These are phyloP conservation scores for Arabis alpina DNA, from an alignment of 345 rosid species.

Conservation along the genomic window DNA sequence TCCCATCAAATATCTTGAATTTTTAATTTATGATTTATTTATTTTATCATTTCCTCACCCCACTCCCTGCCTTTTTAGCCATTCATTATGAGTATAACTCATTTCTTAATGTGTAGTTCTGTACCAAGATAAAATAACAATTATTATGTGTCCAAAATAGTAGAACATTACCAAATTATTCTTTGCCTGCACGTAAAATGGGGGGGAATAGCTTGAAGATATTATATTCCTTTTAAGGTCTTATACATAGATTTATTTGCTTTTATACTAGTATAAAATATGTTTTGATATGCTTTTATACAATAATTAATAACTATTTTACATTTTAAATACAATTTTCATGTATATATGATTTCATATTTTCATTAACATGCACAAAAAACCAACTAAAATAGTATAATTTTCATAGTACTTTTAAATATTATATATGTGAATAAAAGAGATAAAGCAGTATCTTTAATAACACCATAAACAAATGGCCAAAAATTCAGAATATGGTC, in stretches of 20 bases:
- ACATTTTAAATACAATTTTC: too few species aligned
- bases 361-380: background rate
- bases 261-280: too few species aligned
- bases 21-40: background rate
- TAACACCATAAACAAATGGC: background rate
- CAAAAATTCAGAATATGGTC: constrained; percentile 8
- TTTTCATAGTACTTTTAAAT: background rate
- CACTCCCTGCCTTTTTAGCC: constrained; percentile 27
- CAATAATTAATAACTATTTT: too few species aligned
- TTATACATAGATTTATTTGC: background rate
- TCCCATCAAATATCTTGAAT: constrained; percentile 35
- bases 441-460: background rate
- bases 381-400: background rate
- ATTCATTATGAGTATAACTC: constrained; percentile 17
- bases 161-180: background rate
- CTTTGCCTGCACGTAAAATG: constrained; percentile 11
- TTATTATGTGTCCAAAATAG: background rate
- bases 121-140: constrained; percentile 17
- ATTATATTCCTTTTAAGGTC: background rate
- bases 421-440: too few species aligned
- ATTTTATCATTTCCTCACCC: constrained; percentile 13
- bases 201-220: background rate
- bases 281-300: too few species aligned
- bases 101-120: constrained; percentile 17
- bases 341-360: too few species aligned